These are phyloP conservation scores for Tulasnella sp. DNA, from an alignment of 768 basidiomycete species.

Conservation along the genomic window DNA sequence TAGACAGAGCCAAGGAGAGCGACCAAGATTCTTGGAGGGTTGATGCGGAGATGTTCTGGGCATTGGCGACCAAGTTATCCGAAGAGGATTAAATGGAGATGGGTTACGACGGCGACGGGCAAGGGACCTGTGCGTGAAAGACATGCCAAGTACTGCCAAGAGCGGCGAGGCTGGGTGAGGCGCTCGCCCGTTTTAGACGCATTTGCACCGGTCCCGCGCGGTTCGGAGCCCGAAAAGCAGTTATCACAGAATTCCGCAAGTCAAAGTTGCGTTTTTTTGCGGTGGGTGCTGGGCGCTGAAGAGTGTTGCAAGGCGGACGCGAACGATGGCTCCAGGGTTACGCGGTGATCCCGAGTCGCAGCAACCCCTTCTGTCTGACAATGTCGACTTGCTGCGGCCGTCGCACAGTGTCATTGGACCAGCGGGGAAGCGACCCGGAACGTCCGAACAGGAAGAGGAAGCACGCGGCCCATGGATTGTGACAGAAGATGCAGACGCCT, in stretches of 20 bases:
- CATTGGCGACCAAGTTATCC: background rate
- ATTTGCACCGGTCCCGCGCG: background rate
- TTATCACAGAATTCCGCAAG: background rate
- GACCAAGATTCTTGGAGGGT: background rate
- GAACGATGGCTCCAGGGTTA: background rate
- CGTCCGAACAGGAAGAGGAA: background rate
- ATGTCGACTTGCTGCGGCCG: background rate
- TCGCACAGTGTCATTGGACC: background rate
- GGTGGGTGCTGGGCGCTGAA: background rate
- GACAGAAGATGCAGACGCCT: background rate
- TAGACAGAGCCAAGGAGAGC: background rate
- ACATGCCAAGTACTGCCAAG: background rate
- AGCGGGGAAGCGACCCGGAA: background rate
- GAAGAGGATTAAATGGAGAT: background rate
- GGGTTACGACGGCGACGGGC: background rate
- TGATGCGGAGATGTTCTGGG: conserved; percentile 7
- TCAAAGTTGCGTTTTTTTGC: background rate
- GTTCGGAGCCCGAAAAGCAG: background rate
- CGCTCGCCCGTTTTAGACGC: background rate
- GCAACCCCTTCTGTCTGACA: background rate
- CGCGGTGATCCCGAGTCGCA: background rate
- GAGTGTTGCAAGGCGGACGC: background rate
- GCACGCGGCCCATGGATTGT: background rate
- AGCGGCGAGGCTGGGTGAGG: background rate
- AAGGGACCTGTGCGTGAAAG: background rate